Conservation (phyloP, 1,284 basidiomycete genomes). For the Malassezia dermatis region DNA sequence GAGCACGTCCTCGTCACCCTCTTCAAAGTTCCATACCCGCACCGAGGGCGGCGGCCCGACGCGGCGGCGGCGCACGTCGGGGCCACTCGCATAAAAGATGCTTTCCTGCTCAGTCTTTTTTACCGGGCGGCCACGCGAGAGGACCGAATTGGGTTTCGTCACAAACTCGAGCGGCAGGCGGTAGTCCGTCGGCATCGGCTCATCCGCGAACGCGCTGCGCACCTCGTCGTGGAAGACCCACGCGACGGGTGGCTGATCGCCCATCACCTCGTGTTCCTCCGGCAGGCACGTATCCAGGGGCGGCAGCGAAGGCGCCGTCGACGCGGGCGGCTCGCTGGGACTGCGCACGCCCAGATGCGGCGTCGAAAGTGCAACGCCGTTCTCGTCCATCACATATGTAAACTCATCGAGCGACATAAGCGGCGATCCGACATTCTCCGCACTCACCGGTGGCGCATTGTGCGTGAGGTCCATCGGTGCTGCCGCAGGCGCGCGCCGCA, state of each 20-base stretch:
- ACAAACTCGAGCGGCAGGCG: constrained; percentile 11
- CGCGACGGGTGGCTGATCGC: background rate
- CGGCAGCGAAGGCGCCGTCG: background rate
- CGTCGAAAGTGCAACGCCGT: background rate
- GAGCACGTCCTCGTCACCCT: constrained; percentile 10
- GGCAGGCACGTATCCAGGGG: constrained; percentile 13
- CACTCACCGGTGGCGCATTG: background rate
- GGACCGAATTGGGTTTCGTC: constrained; percentile 13
- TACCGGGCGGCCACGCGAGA: constrained; percentile 16
- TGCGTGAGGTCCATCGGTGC: background rate
- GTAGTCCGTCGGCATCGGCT: background rate
- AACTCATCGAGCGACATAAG: constrained; percentile 12
- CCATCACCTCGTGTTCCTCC: constrained; percentile 13
- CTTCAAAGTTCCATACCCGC: constrained; percentile 15
- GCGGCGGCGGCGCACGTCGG: background rate
- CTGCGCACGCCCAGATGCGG: constrained; percentile 2
- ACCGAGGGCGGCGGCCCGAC: background rate
- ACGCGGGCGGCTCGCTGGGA: background rate
- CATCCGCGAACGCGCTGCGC: constrained; percentile 4
- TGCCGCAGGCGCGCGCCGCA: background rate
- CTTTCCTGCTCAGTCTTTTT: constrained; percentile 7
- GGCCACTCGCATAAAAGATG: constrained; percentile 12
- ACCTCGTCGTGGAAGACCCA: background rate
- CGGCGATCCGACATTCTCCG: constrained; percentile 2
- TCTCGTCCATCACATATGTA: constrained; percentile 12